Base-by-base conservation (phyloP, 2,329 filamentous ascomycete genomes). In the Microsporum audouinii region DNA sequence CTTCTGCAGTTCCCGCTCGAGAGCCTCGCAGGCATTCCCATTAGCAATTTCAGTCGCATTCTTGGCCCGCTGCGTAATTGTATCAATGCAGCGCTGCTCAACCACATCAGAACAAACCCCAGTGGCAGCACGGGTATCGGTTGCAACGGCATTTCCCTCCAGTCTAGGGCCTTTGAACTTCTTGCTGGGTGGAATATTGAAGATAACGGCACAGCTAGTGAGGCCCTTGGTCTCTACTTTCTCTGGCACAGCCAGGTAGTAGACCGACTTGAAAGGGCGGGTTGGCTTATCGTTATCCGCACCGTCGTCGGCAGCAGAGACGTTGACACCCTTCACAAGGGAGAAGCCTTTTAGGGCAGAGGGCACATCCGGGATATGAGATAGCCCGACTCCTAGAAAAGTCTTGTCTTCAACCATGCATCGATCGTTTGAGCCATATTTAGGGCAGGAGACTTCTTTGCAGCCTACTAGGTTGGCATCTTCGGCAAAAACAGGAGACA, bases 41-140 rank as follows among this genome's bases (percentile, higher is more conserved):
- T 29, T 29, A 23, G 47, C 23, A 7, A 6, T 12, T 6, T 61
- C 39, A 58, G 12, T 29, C 3, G 61, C 31, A 1, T 60, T 36
- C 14, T 49, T 57, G 1, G 62, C 63, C 12, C 56, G 64, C 10
- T 60, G 36, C 3, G 62, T 65, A 2, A 66, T 60, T 14, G 33
- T 31, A 29, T 65, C 62, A 14, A 66, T 66, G 36, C 64, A 66
- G 6, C 23, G 47, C 51, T 66, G 60, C n/a, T 60, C 29, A 29
- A 66, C 61, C 8, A 66, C 57, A 31, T 63, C 65, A 5, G 64
- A 58, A 27, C 64, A 66, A 10, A 60, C 61, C 2, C 65, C 63
- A 5, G 36, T 57, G 1, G 65, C 60, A 8, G 62, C 49, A 34
- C 33, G n/a, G 1, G 49, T 53, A 53, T 53, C 49, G 3, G 27